Evolutionary conservation across 2,329 filamentous ascomycete genomes (phyloP), one percentile per base, ranked within the genome.

Genomic region (Seiridium unicorne): DNA sequence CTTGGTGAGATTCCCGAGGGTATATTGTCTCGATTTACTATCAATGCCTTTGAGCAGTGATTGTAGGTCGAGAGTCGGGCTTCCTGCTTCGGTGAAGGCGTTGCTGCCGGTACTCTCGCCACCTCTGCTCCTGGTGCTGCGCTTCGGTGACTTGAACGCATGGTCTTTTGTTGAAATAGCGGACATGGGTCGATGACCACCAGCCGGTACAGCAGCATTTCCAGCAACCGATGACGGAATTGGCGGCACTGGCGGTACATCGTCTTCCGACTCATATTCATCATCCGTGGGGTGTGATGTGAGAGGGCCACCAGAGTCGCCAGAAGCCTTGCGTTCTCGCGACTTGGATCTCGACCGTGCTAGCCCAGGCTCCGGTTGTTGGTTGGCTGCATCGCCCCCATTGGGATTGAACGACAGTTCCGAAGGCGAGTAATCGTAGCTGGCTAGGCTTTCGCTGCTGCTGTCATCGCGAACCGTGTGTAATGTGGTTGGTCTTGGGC

Each of bases 401-500:
- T 71, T 59, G 66, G 76, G 80, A 67, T 84, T 86, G 71, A 85
- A 88, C 44, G 85, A 89, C 26, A 86, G 75, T 68, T 91, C 89
- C 5, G 87, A 90, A n/a, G 84, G 80, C 49, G 84, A 84, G 64
- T 85, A 82, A 60, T 91, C 88, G 64, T 88, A 89, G 75, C 87
- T 90, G 63, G 89, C 83, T 79, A 92, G 84, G 72, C 88, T 91
- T 58, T 92, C 89, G 60, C 79, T 82, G 60, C 79, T 82, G 68
- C 81, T 80, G 26, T 79, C 77, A n/a, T 72, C 76, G 3, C 73
- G 72, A 2, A 76, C 75, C 34, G 74, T 72, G 55, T 74, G 70
- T 44, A 76, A 73, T 51, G 73, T 74, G 11, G 75, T 75, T 47
- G 77, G 77, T 44, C 73, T 72, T 3, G 70, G 70, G 38, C 76